A percentile compares a stretch with the other conserved stretches of the same genome.
Conservation (phyloP, 116 monocot species). For the Dioscorea cayenensis region DNA sequence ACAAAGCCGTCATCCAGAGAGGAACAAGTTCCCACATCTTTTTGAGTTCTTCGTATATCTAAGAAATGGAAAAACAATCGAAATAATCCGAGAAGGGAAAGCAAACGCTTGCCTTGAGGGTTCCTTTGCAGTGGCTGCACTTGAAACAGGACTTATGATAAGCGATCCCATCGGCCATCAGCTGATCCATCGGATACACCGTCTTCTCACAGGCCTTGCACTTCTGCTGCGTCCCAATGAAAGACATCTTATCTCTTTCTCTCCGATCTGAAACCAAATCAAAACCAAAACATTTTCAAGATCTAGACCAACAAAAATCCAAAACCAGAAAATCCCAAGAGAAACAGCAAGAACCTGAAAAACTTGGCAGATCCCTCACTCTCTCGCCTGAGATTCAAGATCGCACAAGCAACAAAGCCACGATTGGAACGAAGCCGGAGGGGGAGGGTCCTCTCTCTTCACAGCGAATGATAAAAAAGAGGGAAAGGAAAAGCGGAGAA, state of each 20-base stretch:
- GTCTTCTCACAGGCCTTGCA: slow-evolving; percentile 58
- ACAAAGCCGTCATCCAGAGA: too few relatives aligned
- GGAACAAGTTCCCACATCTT: background rate
- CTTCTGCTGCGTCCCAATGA: slow-evolving; percentile 52
- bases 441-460: background rate
- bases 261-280: background rate
- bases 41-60: background rate
- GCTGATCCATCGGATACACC: slow-evolving; percentile 41
- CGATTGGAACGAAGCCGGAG: background rate
- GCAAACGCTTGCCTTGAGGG: slow-evolving; percentile 24
- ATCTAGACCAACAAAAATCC: background rate
- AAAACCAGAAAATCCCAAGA: background rate
- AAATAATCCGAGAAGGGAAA: background rate
- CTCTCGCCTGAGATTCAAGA: too few relatives aligned
- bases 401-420: too few relatives aligned
- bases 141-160: slow-evolving; percentile 59
- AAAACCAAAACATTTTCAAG: background rate
- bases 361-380: too few relatives aligned
- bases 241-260: slow-evolving; percentile 17
- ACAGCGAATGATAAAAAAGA: background rate
- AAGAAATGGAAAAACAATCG: background rate
- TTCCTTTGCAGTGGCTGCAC: slow-evolving; percentile 67
- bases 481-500: background rate
- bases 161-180: slow-evolving; percentile 36
- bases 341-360: too few relatives aligned